phyloP scores from a whole-genome alignment of 371 early-diverging fungal genomes.

The Thermomucor indicae-seudaticae region DNA sequence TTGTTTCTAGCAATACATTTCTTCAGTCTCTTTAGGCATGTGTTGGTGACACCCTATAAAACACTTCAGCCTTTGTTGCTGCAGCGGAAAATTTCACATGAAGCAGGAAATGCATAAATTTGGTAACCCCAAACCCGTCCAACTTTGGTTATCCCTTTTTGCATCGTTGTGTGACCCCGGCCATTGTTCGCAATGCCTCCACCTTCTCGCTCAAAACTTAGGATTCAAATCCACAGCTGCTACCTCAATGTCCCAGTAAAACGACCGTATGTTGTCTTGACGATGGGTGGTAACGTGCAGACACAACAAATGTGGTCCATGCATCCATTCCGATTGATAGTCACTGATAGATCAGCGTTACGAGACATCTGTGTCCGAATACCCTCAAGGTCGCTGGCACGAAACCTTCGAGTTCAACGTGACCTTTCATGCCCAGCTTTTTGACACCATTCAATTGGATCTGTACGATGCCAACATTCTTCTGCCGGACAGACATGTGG shows the following conservation, averaged over 20 bases:
- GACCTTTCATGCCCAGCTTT: slow-evolving; percentile 75
- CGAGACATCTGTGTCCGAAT: slow-evolving; percentile 64
- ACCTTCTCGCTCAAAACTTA: neutral
- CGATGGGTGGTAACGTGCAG: slow-evolving; percentile 36
- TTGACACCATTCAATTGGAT: slow-evolving; percentile 70
- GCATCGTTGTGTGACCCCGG: neutral
- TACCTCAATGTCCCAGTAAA: slow-evolving; percentile 36
- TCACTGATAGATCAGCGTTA: slow-evolving; percentile 51
- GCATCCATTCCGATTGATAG: neutral
- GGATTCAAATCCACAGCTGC: slow-evolving; percentile 33
- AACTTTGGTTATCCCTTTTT: neutral
- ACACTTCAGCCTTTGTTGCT: too few species aligned
- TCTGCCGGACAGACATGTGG: slow-evolving; percentile 66
- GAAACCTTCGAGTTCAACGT: slow-evolving; percentile 73
- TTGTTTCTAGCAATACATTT: too few species aligned
- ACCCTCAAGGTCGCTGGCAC: slow-evolving; percentile 66
- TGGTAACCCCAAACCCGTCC: too few species aligned
- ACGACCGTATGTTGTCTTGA: slow-evolving; percentile 36
- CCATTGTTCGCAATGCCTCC: too few species aligned
- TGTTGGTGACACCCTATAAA: too few species aligned
- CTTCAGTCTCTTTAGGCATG: too few species aligned
- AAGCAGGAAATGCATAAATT: too few species aligned
- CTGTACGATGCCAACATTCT: slow-evolving; percentile 59
- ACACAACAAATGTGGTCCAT: neutral
- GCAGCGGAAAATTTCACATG: too few species aligned